Evolutionary conservation across 2,329 filamentous ascomycete species (phyloP).

Genomic region (Stachybotrys chlorohalonatus): DNA sequence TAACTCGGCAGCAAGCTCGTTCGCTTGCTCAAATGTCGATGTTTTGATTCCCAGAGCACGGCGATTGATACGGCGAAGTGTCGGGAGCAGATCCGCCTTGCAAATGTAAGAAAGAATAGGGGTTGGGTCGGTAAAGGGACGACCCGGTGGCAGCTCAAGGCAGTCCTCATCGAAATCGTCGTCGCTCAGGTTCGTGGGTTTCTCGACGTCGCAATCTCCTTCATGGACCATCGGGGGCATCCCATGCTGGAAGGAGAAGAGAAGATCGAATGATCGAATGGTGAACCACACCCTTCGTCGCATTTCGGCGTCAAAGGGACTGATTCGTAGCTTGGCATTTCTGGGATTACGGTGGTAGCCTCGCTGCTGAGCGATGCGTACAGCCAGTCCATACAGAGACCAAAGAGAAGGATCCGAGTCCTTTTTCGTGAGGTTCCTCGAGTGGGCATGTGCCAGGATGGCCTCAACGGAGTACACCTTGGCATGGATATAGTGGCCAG

Average conservation of each 20-base stretch:
- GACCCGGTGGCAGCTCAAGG: conserved; percentile 29
- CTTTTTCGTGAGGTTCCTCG: conserved; percentile 28
- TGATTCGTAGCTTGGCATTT: conserved; percentile 28
- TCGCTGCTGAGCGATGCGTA: conserved; percentile 40
- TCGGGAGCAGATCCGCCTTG: conserved; percentile 22
- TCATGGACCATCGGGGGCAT: conserved; percentile 40
- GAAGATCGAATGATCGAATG: conserved; percentile 35
- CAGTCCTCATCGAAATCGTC: conserved; percentile 41
- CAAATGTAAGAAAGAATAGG: conserved; percentile 31
- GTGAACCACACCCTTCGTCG: conserved; percentile 39
- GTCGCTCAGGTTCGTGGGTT: conserved; percentile 37
- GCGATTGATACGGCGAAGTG: conserved; percentile 32
- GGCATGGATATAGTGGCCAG: conserved; percentile 36
- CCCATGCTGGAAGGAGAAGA: conserved; percentile 43
- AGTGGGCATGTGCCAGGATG: conserved; percentile 34
- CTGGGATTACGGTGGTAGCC: conserved; percentile 42
- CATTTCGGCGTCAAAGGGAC: conserved; percentile 42
- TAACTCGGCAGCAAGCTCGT: conserved; percentile 29
- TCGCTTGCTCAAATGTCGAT: conserved; percentile 23
- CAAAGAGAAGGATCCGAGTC: conserved; percentile 36
- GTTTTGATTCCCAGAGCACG: conserved; percentile 27
- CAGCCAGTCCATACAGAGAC: conserved; percentile 36
- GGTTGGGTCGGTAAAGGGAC: conserved; percentile 32
- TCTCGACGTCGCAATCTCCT: conserved; percentile 35
- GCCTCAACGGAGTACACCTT: conserved; percentile 39